Base-by-base conservation (phyloP, 768 basidiomycete genomes). In the Hygrophoropsis aurantiaca region DNA sequence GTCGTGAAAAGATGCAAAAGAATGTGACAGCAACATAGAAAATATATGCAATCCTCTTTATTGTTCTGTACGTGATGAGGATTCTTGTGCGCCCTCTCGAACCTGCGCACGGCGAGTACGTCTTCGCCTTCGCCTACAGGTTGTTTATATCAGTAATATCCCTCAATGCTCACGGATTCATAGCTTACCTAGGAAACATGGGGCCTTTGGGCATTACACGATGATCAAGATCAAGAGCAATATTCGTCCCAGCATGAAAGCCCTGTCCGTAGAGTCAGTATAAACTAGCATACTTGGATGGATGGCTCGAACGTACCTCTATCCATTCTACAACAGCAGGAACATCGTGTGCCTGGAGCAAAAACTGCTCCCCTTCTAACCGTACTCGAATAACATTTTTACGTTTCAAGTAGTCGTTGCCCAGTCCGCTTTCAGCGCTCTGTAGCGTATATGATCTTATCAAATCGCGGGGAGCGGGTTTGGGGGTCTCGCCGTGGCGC, bases 291-390 rank as follows among this genome's bases (percentile, higher is more conserved):
- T 36, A 30, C 44, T 36, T 15, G 19, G 11, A 38, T 23, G 23
- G 32, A 20, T 30, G 50, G 54, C 40, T 44, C n/a, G n/a, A 30
- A 59, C 73, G 47, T 56, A 92, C 91, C 84, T 99, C 95, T 51
- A 99, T 94, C 93, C 95, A 94, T 44, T 87, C 82, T 45, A 98
- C 90, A 2, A 97, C 94, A 21, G 83, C 81, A 36, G 82, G 76
- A 32, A 93, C 84, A 60, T 89, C 85, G 41, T 76, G 80, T 3
- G 90, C 90, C 68, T 99, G 95, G 56, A 99, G 58, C 56, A 99
- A 71, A 68, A 99, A 99, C 70, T 99, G 97, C 72, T 98, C 91
- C 11, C 95, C 97, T 64, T 97, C 93, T 53, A 93, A 72, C 47
- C 95, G 71, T 23, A 98, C 81, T 18, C 97, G 78, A 26, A 98